phyloP scores from a whole-genome alignment of 345 rosid species.

The Melaleuca quinquenervia region DNA sequence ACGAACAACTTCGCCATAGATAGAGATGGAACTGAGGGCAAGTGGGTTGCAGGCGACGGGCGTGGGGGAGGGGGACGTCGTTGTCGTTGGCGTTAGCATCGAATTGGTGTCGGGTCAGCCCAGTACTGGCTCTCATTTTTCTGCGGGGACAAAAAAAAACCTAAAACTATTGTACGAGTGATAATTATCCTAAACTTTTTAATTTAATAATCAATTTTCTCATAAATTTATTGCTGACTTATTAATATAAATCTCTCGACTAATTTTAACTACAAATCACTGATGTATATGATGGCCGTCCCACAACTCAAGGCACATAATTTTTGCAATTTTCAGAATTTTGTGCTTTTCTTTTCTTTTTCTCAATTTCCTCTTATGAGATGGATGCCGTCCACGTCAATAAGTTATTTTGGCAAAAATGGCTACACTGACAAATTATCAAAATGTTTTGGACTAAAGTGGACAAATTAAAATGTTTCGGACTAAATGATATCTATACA shows the following conservation, averaged over 20 bases:
- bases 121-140: neutral
- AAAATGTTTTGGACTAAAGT: neutral
- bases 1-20: neutral
- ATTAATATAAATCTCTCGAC: too few species aligned
- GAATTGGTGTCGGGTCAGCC: neutral
- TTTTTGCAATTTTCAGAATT: neutral
- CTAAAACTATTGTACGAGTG: neutral
- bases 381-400: neutral
- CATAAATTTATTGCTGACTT: neutral
- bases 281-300: rapidly evolving
- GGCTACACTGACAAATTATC: neutral
- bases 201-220: neutral
- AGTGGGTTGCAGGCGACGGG: neutral
- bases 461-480: rapidly evolving
- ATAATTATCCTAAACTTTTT: rapidly evolving
- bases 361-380: neutral
- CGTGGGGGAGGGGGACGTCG: neutral
- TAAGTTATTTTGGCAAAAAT: neutral
- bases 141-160: neutral
- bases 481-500: rapidly evolving
- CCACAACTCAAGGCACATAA: rapidly evolving
- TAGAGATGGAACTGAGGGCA: neutral
- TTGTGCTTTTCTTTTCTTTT: neutral
- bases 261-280: rapidly evolving
- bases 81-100: neutral